phyloP scores from a whole-genome alignment of 2,329 filamentous ascomycete genomes.

The Claviceps digitariae region DNA sequence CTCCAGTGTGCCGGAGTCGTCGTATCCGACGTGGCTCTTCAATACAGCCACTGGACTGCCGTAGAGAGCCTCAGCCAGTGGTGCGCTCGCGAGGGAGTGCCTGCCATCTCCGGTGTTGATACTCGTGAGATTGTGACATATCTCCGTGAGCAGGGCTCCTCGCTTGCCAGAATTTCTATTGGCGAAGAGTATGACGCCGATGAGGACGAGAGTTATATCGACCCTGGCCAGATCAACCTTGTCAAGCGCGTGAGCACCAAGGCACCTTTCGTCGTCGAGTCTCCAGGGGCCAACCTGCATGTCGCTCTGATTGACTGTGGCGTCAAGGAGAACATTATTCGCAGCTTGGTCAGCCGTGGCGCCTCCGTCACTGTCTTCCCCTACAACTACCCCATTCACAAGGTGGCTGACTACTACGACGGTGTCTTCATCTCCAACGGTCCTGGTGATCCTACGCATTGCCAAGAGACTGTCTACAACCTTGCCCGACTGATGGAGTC shows the following conservation, averaged over 20 bases:
- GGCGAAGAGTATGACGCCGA: conserved; percentile 98
- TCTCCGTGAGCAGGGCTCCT: conserved; percentile 92
- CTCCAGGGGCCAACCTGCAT: conserved; percentile 70
- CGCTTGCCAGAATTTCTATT: conserved; percentile 83
- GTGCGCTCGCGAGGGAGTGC: conserved; percentile 93
- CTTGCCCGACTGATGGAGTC: conserved; percentile 80
- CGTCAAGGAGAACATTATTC: conserved; percentile 99
- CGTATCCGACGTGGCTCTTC: conserved; percentile 81
- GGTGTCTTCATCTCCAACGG: conserved; percentile 99
- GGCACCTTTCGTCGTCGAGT: conserved; percentile 89
- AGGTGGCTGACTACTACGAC: conserved; percentile 94
- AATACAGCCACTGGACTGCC: conserved; percentile 98
- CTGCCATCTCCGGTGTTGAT: conserved; percentile 91
- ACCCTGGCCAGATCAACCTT: conserved; percentile 92
- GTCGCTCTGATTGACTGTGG: conserved; percentile 94
- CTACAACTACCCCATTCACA: conserved; percentile 95
- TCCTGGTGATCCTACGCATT: conserved; percentile 94
- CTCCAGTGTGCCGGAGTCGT: conserved; percentile 94
- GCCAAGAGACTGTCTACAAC: conserved; percentile 87
- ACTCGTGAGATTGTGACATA: conserved; percentile 93
- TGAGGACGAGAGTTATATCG: conserved; percentile 90
- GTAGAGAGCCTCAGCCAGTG: conserved; percentile 87
- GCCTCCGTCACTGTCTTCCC: conserved; percentile 91
- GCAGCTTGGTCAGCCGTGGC: conserved; percentile 81
- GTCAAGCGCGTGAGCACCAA: conserved; percentile 96